Base-by-base conservation (phyloP, 2,329 filamentous ascomycete genomes). In the Calonectria pteridis region DNA sequence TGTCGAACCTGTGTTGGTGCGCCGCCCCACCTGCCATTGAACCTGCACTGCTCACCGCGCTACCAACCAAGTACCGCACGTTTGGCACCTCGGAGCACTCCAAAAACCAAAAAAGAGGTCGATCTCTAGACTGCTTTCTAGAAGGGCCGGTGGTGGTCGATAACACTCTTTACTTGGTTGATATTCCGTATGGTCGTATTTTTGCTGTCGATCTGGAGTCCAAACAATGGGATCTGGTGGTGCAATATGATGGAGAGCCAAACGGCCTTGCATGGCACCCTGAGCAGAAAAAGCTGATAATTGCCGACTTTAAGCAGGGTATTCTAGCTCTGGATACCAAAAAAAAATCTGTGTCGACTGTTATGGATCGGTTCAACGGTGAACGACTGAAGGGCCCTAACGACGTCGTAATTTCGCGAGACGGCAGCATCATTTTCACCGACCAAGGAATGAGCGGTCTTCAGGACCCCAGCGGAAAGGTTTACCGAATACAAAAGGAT, bases 301-400 rank as follows among this genome's bases (percentile, higher is more conserved):
- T 75, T 26, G 73, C 73, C 37, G 73, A 75, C n/a, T 75, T 73
- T 43, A 73, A 75, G 29, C 66, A 69, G 18, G 73, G 66, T 14
- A 70, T 75, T 18, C 20, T 75, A 20, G 43, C 35, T 35, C 50
- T 75, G 14, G 62, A 75, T n/a, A 28, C n/a, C 7, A 28, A 29
- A 9, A 58, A 37, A 7, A 70, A 58, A 53, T 43, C 35, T 9
- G 40, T 74, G 9, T 55, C 37, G 16, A 72, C 69, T 16, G n/a
- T 74, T 23, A 74, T 72, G 69, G 62, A 72, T 37, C 73, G 73
- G 28, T 74, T 72, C 66, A 74, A 75, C 10, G 73, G 73, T 14
- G 73, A 75, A 18, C 58, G 73, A 16, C 43, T 75, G 11, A 75
- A 75, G 37, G 73, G 73, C 18, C 73, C 73, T 11, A 75, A 75